Base-by-base conservation (phyloP, 2,329 filamentous ascomycete genomes). In the Fusarium fracticaudum region DNA sequence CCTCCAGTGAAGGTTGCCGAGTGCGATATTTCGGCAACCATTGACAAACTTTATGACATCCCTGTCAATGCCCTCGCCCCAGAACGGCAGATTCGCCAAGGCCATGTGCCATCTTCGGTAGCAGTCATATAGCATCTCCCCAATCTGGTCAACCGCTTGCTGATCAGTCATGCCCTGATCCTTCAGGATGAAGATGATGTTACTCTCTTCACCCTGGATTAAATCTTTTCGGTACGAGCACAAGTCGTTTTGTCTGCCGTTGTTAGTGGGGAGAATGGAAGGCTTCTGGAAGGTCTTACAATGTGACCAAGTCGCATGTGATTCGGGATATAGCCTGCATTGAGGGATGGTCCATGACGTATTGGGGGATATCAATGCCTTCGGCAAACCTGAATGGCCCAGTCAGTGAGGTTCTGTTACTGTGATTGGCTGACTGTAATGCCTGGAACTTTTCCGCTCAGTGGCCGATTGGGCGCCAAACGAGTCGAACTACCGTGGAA, bases 21-120 rank as follows among this genome's bases (percentile, higher is more conserved):
- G 60, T 12, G 67, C 67, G 11, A 70, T 70, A 24, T 70, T 70
- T 8, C 66, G 67, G n/a, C 66, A 70, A 5, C 67, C 67, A 13
- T 65, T 70, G 15, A 70, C 51, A 24, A 70, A 70, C 18, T 70
- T 70, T n/a, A 70, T 70, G 5, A 70, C 51, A 41, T 70, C 67
- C 22, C 67, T 54, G 26, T 70, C 67, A n/a, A 70, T 43, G 5
- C 24, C 35, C 59, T 70, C 67, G 18, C 67, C 67, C 59, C 67
- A 70, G 31, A 70, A 70, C 1, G 66, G 67, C 20, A 69, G 67
- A 41, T 70, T 45, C 24, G 60, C 51, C 24, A 70, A 37, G 6
- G 67, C 67, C 20, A n/a, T 33, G 31, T 70, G 53, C 67, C 67
- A 70, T 43, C 66, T 33, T n/a, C 47, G 53, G 35, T 70, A 70